A percentile compares a stretch with the other conserved stretches of the same genome.
Evolutionary conservation across 495 filamentous ascomycete genomes (phyloP).

Genomic region (Neurospora sp.): DNA sequence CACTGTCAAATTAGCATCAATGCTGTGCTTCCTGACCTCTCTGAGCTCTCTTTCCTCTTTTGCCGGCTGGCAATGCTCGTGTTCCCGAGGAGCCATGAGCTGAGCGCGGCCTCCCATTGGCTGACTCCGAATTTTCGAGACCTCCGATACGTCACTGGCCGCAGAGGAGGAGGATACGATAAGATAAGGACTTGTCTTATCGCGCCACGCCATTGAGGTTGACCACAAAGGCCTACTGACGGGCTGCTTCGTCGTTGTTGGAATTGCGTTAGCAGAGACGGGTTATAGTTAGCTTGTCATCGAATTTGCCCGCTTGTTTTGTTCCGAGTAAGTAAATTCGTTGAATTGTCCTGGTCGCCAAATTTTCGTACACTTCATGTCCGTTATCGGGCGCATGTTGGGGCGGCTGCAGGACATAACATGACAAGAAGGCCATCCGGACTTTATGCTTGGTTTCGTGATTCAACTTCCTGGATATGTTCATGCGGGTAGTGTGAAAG

Average conservation of each 20-base stretch:
- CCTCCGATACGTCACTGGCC: constrained; percentile 20
- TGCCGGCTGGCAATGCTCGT: background rate
- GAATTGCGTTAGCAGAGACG: background rate
- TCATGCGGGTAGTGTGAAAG: background rate
- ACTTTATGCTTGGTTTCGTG: background rate
- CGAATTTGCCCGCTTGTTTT: background rate
- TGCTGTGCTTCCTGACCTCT: background rate
- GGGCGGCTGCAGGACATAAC: background rate
- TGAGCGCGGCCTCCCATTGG: background rate
- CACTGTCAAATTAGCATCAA: background rate
- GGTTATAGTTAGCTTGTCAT: too few species aligned
- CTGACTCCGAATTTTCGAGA: constrained; percentile 6
- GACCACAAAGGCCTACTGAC: background rate
- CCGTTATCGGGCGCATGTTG: background rate
- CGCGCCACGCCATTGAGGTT: background rate
- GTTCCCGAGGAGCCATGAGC: background rate
- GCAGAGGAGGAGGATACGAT: constrained; percentile 4
- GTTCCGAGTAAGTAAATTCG: background rate
- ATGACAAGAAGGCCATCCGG: background rate
- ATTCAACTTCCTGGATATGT: background rate
- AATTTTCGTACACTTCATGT: background rate
- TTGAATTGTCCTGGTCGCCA: background rate
- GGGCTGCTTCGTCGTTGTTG: background rate
- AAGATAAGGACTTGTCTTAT: constrained; percentile 17
- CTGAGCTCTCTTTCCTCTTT: background rate